Evolutionary conservation across 2,329 filamentous ascomycete genomes (phyloP), one percentile per base, ranked within the genome.

Genomic region (Cladophialophora carrionii): DNA sequence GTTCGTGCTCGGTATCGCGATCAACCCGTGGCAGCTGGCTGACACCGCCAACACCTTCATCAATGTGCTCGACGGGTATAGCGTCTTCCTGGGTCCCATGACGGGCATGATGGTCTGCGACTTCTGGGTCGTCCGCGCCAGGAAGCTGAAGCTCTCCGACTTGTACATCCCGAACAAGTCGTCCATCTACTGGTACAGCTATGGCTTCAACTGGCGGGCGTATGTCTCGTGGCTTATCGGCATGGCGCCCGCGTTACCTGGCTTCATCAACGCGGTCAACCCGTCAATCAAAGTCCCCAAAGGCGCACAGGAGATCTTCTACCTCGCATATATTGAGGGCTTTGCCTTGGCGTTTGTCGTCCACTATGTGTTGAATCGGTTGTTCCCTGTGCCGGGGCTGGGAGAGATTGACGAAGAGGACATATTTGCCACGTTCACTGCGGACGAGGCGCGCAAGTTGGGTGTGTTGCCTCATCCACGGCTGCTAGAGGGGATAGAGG

Each of bases 1-100:
- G 2, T 60, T 60, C 24, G 48, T 60, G 31, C 57, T 60, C 31
- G 57, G 57, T 43, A 60, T 60, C 12, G 57, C 32, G 14, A 60
- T 60, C 57, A 60, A 60, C 20, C 57, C 57, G 4, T 89, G 87
- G 87, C 87, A 88, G 76, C 88, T 89, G 64, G 77, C 89, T 10
- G 78, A 74, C 34, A 85, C 83, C 0, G 87, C 87, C 1, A 73
- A 75, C 2, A 85, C 82, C 0, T 85, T 89, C 69, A 75, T 88
- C 2, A 82, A 83, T 37, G 90, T 90, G 74, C 88, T 91, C 83
- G 81, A 83, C 48, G 87, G 86, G 0, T 87, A 88, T 72, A 82
- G 84, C 0, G 81, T 89, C 46, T 89, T 90, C 75, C 78, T 90
- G 0, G 87, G 63, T 7, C 71, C 71, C n/a, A 70, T 72, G 52